These are phyloP conservation scores for Anastatica hierochuntica DNA, from an alignment of 345 rosid species.

Conservation along the genomic window DNA sequence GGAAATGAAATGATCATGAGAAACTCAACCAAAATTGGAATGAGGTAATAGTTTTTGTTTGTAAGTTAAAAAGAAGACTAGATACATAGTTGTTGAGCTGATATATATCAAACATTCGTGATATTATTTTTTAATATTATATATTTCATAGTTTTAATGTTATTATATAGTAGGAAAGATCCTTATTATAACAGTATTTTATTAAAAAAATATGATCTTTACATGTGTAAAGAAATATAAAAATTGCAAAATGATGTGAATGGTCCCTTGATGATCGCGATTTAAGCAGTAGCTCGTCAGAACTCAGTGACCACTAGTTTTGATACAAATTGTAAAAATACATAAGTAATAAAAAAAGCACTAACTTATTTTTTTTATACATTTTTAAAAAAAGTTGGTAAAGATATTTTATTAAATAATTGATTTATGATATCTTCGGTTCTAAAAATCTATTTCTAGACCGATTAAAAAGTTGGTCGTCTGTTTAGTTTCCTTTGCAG, in stretches of 20 bases:
- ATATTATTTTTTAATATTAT: too few species aligned
- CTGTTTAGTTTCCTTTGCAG: too few species aligned
- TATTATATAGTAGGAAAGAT: not conserved
- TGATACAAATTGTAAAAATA: too few species aligned
- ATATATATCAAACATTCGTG: not conserved
- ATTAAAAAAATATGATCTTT: conserved; percentile 6
- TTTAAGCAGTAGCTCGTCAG: conserved; percentile 9
- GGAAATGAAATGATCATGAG: not conserved
- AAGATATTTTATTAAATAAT: too few species aligned
- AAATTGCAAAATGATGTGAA: not conserved
- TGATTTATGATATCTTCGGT: too few species aligned
- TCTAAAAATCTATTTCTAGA: too few species aligned
- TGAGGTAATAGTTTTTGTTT: not conserved
- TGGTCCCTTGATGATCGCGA: conserved; percentile 17
- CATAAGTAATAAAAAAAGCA: too few species aligned
- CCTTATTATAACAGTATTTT: not conserved
- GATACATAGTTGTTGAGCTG: conserved; percentile 2
- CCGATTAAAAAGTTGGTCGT: too few species aligned
- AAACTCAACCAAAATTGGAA: not conserved
- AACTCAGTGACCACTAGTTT: not conserved
- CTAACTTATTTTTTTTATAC: too few species aligned
- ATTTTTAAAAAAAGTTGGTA: too few species aligned
- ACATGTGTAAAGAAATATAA: conserved; percentile 3
- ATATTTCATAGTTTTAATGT: too few species aligned
- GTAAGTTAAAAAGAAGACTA: not conserved